Evolutionary conservation across 2,329 filamentous ascomycete genomes (phyloP).

Genomic region (Pseudogymnoascus sp.): DNA sequence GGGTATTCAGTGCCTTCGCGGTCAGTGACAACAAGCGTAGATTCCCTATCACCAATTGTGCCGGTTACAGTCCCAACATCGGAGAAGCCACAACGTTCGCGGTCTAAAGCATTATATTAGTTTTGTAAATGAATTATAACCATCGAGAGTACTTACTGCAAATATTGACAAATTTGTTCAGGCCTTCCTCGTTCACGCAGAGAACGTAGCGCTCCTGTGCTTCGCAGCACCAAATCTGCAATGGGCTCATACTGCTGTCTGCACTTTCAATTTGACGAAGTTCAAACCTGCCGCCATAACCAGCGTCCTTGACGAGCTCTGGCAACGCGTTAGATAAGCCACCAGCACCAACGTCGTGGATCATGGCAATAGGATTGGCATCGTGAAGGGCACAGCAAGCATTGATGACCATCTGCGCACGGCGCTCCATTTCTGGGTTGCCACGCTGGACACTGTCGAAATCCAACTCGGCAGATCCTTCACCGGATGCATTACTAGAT

Average conservation of each 20-base stretch:
- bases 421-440: constrained; percentile 90
- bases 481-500: constrained; percentile 78
- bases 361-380: constrained; percentile 87
- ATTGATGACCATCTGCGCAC: constrained; percentile 97
- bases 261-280: constrained; percentile 88
- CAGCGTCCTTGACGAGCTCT: constrained; percentile 85
- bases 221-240: constrained; percentile 97
- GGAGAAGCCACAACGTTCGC: constrained; percentile 88
- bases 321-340: constrained; percentile 76
- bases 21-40: constrained; percentile 72
- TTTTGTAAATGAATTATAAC: constrained; percentile 11
- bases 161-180: constrained; percentile 66
- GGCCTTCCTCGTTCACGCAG: constrained; percentile 68
- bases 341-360: constrained; percentile 94
- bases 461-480: constrained; percentile 84
- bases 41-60: constrained; percentile 51
- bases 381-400: constrained; percentile 77
- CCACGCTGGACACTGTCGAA: constrained; percentile 96
- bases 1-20: constrained; percentile 66
- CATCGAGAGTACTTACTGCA: constrained; percentile 37
- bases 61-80: constrained; percentile 72
- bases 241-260: constrained; percentile 83
- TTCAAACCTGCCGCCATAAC: constrained; percentile 84
- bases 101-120: constrained; percentile 37
- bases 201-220: constrained; percentile 95